A percentile compares a stretch with the other conserved stretches of the same genome.
Conservation (phyloP, 805 yeast genomes). For the Pichia exigua region DNA sequence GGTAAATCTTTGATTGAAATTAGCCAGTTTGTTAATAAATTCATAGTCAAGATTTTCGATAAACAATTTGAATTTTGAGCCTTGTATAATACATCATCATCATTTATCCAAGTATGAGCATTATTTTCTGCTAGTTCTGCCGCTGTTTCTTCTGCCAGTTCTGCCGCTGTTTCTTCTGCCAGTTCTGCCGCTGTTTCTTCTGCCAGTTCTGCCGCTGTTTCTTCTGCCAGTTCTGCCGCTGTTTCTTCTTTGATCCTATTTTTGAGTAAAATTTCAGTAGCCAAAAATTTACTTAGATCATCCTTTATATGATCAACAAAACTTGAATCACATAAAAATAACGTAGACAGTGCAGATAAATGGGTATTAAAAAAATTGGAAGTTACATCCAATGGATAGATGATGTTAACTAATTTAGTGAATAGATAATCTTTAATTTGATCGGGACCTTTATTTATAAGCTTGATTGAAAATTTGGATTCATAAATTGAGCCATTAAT, state of each 20-base stretch:
- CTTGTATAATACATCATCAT: conserved; percentile 15
- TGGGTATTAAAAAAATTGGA: conserved; percentile 41
- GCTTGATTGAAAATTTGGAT: conserved; percentile 56
- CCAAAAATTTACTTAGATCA: conserved; percentile 51
- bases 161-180: too few species aligned
- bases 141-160: too few species aligned
- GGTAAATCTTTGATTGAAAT: conserved; percentile 27
- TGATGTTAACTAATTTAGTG: conserved; percentile 31
- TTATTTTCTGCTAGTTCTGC: too few species aligned
- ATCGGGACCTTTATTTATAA: conserved; percentile 41
- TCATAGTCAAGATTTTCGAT: conserved; percentile 35
- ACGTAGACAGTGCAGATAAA: conserved; percentile 52
- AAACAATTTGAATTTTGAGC: conserved; percentile 13
- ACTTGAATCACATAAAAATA: conserved; percentile 41
- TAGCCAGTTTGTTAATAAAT: conserved; percentile 54
- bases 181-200: too few species aligned
- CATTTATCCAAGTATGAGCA: conserved; percentile 21
- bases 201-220: too few species aligned
- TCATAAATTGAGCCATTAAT: conserved; percentile 48
- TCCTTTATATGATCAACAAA: conserved; percentile 42
- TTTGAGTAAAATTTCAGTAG: conserved; percentile 52
- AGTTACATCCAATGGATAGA: conserved; percentile 44
- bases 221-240: too few species aligned
- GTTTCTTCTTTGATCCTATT: conserved; percentile 28
- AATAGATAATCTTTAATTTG: conserved; percentile 31